Conservation (phyloP, 148 eudicot species). For the Salicornia ramosissima region DNA sequence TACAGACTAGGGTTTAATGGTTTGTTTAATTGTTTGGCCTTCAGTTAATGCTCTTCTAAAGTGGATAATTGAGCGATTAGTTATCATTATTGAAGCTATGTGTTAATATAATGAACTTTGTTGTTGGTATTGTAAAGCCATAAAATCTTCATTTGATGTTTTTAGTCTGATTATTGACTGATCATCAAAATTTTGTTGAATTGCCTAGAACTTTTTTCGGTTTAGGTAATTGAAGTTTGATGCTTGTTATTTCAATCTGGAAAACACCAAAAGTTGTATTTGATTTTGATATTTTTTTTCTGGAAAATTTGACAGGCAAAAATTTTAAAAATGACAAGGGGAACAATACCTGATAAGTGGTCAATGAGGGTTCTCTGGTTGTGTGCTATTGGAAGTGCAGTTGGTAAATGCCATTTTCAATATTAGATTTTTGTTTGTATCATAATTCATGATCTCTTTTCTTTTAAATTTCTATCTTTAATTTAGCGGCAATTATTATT, state of each 20-base stretch:
- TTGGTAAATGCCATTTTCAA: conserved; percentile 32
- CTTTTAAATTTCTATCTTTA: background rate
- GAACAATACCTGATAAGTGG: conserved; percentile 79
- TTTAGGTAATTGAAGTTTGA: background rate
- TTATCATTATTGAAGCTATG: too few relatives aligned
- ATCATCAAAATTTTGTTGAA: too few relatives aligned
- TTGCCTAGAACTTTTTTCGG: background rate
- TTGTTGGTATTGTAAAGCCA: too few relatives aligned
- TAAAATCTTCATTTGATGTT: too few relatives aligned
- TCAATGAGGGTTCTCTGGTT: conserved; percentile 77
- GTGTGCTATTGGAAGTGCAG: conserved; percentile 81
- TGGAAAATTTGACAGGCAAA: background rate
- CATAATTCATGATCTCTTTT: background rate
- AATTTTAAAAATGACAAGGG: conserved; percentile 63
- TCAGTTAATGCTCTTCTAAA: too few relatives aligned
- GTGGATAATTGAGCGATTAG: too few relatives aligned
- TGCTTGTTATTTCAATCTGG: background rate
- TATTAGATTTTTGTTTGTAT: background rate
- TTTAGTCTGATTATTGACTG: too few relatives aligned
- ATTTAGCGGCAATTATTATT: too few relatives aligned
- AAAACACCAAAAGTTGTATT: background rate
- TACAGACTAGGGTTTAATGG: too few relatives aligned
- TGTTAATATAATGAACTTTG: too few relatives aligned
- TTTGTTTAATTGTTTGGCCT: too few relatives aligned
- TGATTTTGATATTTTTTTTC: background rate